Base-by-base conservation (phyloP, 2,329 filamentous ascomycete genomes). In the Clarireedia paspali region DNA sequence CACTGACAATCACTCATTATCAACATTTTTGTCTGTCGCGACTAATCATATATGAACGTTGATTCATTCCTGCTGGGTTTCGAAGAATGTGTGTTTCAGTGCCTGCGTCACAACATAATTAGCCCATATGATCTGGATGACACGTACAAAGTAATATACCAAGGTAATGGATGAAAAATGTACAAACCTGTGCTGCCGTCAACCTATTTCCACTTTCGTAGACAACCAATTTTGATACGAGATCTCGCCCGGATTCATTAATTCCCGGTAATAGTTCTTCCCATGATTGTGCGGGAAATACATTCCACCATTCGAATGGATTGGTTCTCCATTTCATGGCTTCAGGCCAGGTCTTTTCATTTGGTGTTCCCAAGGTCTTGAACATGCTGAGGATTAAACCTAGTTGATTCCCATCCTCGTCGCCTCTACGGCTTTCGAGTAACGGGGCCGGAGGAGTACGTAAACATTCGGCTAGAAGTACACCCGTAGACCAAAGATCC, bases 351-450 rank as follows among this genome's bases (percentile, higher is more conserved):
- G 76, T 83, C 52, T 85, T 75, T n/a, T 77, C 71, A 46, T 87
- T 87, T 0, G 94, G 94, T 1, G 91, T 96, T 1, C 95, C 95
- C 6, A 99, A 71, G 0, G 87, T 95, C 71, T 88, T 85, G 73
- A 99, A 97, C 38, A 97, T 92, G 66, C 90, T 96, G 53, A 91
- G 79, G 56, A 99, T 92, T 50, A 99, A 76, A 0, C 89, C 88
- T 40, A 99, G 77, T 71, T 99, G 94, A 67, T 89, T 97, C 0
- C 95, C 94, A 50, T 97, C 79, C 64, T 95, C 89, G 58, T 81
- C 76, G 0, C 74, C 76, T 2, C 78, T 70, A 1, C 90, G 88
- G 3, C 90, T 89, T 68, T 94, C 87, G 64, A 99, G 97, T 0
- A 97, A 75, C 0, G 87, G 78, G n/a, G 58, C 73, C 46, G 73